phyloP scores from a whole-genome alignment of 1,284 basidiomycete genomes.

The Marasmius oreades region DNA sequence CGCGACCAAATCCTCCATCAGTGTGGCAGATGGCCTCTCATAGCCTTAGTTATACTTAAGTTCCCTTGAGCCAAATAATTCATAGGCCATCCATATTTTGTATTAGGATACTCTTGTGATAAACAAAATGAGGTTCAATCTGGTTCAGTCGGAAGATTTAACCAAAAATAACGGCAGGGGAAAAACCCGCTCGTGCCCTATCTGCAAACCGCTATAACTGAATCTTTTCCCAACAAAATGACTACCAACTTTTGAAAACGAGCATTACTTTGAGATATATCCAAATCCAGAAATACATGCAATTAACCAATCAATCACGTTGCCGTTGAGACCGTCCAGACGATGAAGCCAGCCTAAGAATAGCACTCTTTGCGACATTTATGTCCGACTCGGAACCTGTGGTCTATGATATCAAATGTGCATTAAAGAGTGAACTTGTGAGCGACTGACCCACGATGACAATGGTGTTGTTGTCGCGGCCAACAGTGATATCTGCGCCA shows the following conservation, averaged over 20 bases:
- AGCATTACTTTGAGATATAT: not conserved
- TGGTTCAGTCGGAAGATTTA: too few species aligned
- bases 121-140: too few species aligned
- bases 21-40: too few species aligned
- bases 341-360: slow-evolving; percentile 59
- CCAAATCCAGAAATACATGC: not conserved
- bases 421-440: slow-evolving; percentile 1
- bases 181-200: too few species aligned
- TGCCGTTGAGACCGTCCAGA: slow-evolving; percentile 47
- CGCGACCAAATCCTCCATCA: too few species aligned
- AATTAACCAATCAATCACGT: not conserved
- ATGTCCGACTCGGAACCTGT: slow-evolving; percentile 70
- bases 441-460: slow-evolving; percentile 71
- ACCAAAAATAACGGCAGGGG: too few species aligned
- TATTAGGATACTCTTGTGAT: too few species aligned
- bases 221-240: not conserved
- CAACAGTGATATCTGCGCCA: slow-evolving; percentile 85
- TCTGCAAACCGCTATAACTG: too few species aligned
- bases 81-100: too few species aligned
- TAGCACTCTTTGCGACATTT: slow-evolving; percentile 75
- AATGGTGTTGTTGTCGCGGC: slow-evolving; percentile 81
- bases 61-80: too few species aligned
- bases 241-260: not conserved
- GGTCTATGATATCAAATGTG: not conserved
- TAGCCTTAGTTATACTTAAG: too few species aligned